Percentiles rank a stretch among this genome's conserved stretches.
These are phyloP conservation scores for Starmerella geochares DNA, from an alignment of 805 yeast species.

Conservation along the genomic window DNA sequence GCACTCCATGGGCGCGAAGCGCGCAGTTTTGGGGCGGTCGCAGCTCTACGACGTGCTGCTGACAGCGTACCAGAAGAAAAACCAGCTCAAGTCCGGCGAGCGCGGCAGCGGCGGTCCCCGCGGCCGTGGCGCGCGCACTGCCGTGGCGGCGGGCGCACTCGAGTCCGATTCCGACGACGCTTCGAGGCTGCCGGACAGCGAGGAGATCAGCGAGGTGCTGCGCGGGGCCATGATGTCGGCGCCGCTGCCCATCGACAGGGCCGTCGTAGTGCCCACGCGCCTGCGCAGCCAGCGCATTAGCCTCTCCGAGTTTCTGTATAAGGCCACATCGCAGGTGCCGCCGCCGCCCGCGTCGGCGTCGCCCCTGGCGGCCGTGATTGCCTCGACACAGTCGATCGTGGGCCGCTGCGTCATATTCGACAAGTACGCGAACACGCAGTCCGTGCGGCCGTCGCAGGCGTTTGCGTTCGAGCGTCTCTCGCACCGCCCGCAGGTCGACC, in stretches of 20 bases:
- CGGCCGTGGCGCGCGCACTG: slow-evolving; percentile 8
- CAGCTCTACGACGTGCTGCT: slow-evolving; percentile 81
- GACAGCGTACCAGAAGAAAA: slow-evolving; percentile 84
- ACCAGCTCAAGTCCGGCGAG: slow-evolving; percentile 65
- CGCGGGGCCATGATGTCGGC: slow-evolving; percentile 71
- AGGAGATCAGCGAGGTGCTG: slow-evolving; percentile 79
- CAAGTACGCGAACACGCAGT: slow-evolving; percentile 25
- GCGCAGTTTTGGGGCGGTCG: slow-evolving; percentile 87
- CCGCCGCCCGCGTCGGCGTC: slow-evolving; percentile 35
- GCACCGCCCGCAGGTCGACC: background rate
- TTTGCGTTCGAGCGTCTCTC: slow-evolving; percentile 10
- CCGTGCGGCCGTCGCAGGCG: slow-evolving; percentile 28
- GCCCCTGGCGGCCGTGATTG: slow-evolving; percentile 26
- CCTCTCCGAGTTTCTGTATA: slow-evolving; percentile 82
- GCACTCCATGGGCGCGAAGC: slow-evolving; percentile 95
- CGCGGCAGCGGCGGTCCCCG: slow-evolving; percentile 28
- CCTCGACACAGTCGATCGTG: slow-evolving; percentile 30
- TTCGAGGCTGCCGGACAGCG: slow-evolving; percentile 64
- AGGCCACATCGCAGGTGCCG: slow-evolving; percentile 49
- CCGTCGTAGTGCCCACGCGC: slow-evolving; percentile 56
- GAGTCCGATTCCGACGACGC: slow-evolving; percentile 27
- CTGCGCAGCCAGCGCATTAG: slow-evolving; percentile 59
- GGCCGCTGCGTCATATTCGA: slow-evolving; percentile 32
- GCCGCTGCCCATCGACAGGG: slow-evolving; percentile 63
- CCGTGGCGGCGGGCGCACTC: slow-evolving; percentile 19